A percentile compares a stretch with the other conserved stretches of the same genome.
Conservation (phyloP, 2,329 filamentous ascomycete species). For the Coniochaeta sp. region DNA sequence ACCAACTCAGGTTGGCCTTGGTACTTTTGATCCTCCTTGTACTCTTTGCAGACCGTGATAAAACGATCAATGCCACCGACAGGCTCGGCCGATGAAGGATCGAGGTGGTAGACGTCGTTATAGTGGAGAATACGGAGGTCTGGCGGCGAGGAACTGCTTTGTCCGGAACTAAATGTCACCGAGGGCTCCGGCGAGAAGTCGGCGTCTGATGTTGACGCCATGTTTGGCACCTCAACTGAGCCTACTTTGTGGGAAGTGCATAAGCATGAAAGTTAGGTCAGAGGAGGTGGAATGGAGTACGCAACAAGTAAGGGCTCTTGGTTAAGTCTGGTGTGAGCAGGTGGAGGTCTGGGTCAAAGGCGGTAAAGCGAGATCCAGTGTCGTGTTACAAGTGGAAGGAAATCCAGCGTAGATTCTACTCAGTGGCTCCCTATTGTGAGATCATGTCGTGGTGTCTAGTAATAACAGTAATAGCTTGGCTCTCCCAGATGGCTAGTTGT, state of each 20-base stretch:
- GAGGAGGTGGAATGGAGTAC: not conserved
- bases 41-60: slow-evolving; percentile 69
- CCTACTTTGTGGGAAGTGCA: not conserved
- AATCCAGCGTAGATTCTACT: no score
- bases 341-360: no score
- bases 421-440: no score
- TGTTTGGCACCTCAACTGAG: not conserved
- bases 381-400: no score
- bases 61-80: slow-evolving; percentile 78
- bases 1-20: slow-evolving; percentile 57
- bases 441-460: no score
- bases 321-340: no score
- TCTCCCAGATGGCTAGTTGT: no score
- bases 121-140: slow-evolving; percentile 81
- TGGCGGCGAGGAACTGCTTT: slow-evolving; percentile 31
- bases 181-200: slow-evolving; percentile 16
- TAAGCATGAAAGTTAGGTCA: not conserved
- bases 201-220: slow-evolving; percentile 8
- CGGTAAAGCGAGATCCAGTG: no score
- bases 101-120: slow-evolving; percentile 92
- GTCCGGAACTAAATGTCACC: slow-evolving; percentile 23
- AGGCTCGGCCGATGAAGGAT: slow-evolving; percentile 67
- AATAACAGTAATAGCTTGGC: no score
- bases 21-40: slow-evolving; percentile 56
- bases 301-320: not conserved